These are phyloP conservation scores for Sugiyamaella boreocaroliniensis DNA, from an alignment of 805 yeast genomes.

Conservation along the genomic window DNA sequence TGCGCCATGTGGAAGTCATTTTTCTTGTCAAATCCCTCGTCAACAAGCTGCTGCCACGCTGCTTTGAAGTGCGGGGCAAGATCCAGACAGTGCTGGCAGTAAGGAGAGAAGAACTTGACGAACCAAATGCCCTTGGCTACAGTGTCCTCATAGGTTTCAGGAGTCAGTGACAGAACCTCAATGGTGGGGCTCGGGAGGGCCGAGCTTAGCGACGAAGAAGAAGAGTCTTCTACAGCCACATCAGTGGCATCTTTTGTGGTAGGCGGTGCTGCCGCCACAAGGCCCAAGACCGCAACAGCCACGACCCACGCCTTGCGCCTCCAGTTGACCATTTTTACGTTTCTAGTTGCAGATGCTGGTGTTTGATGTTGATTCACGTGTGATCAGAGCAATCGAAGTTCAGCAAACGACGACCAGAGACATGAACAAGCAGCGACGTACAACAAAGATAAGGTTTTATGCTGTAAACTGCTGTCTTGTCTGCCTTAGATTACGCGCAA, in stretches of 20 bases:
- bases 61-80: conserved; percentile 80
- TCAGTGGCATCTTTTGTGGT: not conserved
- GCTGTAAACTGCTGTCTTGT: too few relatives aligned
- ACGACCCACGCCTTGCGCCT: not conserved
- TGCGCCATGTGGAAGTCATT: conserved; percentile 51
- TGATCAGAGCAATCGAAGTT: not conserved
- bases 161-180: conserved; percentile 31
- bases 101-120: conserved; percentile 87
- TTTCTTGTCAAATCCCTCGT: conserved; percentile 40
- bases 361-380: not conserved
- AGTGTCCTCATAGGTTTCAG: conserved; percentile 46
- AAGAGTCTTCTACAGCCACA: not conserved
- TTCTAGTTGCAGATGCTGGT: not conserved
- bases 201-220: not conserved
- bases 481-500: not conserved
- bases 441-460: not conserved
- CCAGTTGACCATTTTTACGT: not conserved
- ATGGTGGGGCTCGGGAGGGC: not conserved
- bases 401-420: not conserved
- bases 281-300: not conserved
- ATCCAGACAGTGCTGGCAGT: conserved; percentile 72
- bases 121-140: conserved; percentile 52
- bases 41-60: conserved; percentile 54
- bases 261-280: not conserved
- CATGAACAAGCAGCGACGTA: not conserved